Base-by-base conservation (phyloP, 2,329 filamentous ascomycete genomes). In the Aspergillus carbonarius region DNA sequence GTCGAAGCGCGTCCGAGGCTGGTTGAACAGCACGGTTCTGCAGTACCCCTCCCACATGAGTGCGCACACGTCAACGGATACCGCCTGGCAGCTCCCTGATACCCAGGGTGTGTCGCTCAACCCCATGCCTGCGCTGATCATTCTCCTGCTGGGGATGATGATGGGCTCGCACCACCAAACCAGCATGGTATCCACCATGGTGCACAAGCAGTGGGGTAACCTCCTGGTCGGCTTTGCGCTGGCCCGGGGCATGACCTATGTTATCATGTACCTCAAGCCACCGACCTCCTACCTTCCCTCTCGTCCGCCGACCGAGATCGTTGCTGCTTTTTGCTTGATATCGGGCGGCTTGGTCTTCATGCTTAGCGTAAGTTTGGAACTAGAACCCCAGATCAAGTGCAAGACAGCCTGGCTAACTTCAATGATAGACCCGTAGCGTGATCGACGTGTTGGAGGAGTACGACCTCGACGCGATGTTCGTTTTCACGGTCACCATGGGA, bases 191-290 rank as follows among this genome's bases (percentile, higher is more conserved):
- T 93, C 92, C 9, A 91, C 87, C 65, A 96, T 95, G 91, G 85
- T 98, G 50, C 93, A 98, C 78, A 88, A 88, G 71, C 93, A 97
- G 75, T 98, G 93, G 93, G 93, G 93, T 25, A 87, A 87, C 68
- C 83, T 98, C 65, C 83, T 98, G 54, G 83, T 91, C 48, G 92
- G 88, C 25, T 93, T 92, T 55, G 88, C 92, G 0, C 82, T 96
- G 58, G 88, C 92, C 23, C 86, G 93, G 48, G 87, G 82, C 1
- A 78, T 91, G 57, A 96, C 92, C 6, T 98, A 97, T 72, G 75
- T 95, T 5, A 76, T 93, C 40, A 76, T 91, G 59, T 98, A 89
- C 74, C 78, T 97, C 54, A 87, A 87, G 65, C 92, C 93, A 15
- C 92, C 93, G 1, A 88, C 81, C 27, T 96, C 92, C 0, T 83